Evolutionary conservation across 306 rosid species (phyloP).

Genomic region (Styphnolobium japonicum): DNA sequence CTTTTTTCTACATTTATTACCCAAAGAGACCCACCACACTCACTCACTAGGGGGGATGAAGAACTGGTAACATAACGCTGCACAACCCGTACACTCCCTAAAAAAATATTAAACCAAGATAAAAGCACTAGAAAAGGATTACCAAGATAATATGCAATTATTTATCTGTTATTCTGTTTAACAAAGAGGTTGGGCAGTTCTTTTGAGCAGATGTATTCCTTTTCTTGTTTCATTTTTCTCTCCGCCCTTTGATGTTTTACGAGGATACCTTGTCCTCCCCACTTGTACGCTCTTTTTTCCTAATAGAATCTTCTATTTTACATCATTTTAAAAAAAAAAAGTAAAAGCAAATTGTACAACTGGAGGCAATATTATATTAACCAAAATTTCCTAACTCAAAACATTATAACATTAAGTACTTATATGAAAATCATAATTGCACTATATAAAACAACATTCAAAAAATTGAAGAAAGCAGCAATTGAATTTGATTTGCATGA

Average conservation of each 20-base stretch:
- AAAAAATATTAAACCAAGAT: neutral
- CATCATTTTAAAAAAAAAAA: neutral
- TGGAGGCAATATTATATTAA: neutral
- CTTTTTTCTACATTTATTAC: neutral
- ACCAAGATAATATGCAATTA: neutral
- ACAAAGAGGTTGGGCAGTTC: neutral
- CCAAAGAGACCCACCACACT: neutral
- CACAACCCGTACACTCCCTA: neutral
- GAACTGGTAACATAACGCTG: neutral
- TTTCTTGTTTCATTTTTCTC: neutral
- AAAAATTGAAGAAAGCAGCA: neutral
- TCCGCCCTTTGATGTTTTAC: neutral
- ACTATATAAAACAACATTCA: neutral
- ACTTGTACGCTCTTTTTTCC: neutral
- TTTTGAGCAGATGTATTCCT: neutral
- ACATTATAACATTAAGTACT: neutral
- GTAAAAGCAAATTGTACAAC: neutral
- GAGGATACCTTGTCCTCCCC: neutral
- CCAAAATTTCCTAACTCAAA: neutral
- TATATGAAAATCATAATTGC: neutral
- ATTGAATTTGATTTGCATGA: constrained; percentile 18
- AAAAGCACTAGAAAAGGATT: neutral
- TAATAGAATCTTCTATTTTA: neutral
- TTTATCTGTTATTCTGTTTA: neutral
- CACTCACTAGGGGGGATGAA: neutral